Conservation (phyloP, 2,329 filamentous ascomycete species). For the Colletotrichum spaethianum region DNA sequence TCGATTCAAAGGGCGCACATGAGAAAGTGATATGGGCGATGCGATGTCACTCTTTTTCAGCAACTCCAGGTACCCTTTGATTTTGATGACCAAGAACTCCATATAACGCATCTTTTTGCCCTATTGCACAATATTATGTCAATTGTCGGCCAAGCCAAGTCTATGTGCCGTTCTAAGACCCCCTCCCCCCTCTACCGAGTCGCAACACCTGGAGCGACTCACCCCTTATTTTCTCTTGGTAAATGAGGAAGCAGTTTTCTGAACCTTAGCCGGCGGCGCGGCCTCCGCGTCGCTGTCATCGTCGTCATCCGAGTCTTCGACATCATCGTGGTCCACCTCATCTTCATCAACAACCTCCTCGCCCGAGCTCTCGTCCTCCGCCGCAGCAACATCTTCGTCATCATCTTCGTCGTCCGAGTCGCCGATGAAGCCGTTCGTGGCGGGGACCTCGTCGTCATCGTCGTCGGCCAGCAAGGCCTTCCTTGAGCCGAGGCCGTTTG, state of each 20-base stretch:
- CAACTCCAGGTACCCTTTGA: conserved; percentile 11
- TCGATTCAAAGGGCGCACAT: neutral
- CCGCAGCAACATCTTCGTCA: conserved; percentile 56
- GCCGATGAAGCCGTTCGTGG: conserved; percentile 68
- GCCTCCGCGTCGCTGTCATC: conserved; percentile 67
- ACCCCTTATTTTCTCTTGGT: conserved; percentile 54
- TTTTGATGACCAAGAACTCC: conserved; percentile 36
- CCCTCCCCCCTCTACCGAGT: conserved; percentile 2
- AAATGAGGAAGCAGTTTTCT: conserved; percentile 55
- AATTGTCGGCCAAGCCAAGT: conserved; percentile 41
- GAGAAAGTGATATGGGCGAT: neutral
- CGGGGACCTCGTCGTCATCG: conserved; percentile 71
- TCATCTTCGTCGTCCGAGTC: conserved; percentile 72
- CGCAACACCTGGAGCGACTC: conserved; percentile 3
- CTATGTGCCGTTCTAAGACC: conserved; percentile 38
- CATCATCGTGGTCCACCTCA: conserved; percentile 72
- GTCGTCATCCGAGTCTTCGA: conserved; percentile 70
- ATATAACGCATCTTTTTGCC: conserved; percentile 25
- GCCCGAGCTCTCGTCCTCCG: conserved; percentile 61
- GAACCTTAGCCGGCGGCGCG: conserved; percentile 62
- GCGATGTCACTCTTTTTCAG: too few species aligned
- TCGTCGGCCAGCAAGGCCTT: conserved; percentile 62
- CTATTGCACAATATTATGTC: conserved; percentile 40
- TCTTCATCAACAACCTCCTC: conserved; percentile 69
- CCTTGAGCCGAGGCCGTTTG: conserved; percentile 48